Evolutionary conservation across 2,329 filamentous ascomycete genomes (phyloP).

Genomic region (Ustilaginoidea virens): DNA sequence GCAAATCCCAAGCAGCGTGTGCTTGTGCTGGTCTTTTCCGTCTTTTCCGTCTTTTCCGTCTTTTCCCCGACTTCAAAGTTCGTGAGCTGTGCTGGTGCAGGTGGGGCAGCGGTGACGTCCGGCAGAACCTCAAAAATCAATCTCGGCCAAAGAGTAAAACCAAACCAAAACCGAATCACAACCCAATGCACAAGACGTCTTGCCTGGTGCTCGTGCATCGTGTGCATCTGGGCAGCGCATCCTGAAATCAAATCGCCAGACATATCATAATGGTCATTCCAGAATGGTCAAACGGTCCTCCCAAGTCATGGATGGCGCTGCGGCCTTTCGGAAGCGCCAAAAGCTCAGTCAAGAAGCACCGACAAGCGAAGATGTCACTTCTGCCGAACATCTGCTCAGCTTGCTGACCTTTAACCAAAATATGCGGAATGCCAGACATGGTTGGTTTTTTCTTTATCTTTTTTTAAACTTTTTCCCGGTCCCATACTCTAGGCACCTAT

Average conservation of each 20-base stretch:
- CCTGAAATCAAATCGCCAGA: no score
- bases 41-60: no score
- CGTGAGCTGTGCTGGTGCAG: conserved; percentile 2
- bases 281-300: conserved; percentile 30
- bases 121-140: conserved; percentile 24
- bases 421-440: conserved; percentile 49
- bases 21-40: no score
- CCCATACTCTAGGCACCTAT: not conserved
- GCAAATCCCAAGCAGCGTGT: no score
- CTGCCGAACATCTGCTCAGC: conserved; percentile 50
- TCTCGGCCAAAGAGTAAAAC: no score
- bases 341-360: conserved; percentile 41
- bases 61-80: no score
- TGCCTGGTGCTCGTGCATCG: not conserved
- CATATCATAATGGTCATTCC: not conserved
- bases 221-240: no score
- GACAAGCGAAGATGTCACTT: conserved; percentile 44
- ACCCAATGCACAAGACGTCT: no score
- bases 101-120: conserved; percentile 14
- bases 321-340: conserved; percentile 34
- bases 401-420: conserved; percentile 60
- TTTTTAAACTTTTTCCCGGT: no score
- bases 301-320: conserved; percentile 22
- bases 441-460: conserved; percentile 18
- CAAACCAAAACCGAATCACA: conserved; percentile 10